Conservation (phyloP, 1,284 basidiomycete genomes). For the Irpex sp. region DNA sequence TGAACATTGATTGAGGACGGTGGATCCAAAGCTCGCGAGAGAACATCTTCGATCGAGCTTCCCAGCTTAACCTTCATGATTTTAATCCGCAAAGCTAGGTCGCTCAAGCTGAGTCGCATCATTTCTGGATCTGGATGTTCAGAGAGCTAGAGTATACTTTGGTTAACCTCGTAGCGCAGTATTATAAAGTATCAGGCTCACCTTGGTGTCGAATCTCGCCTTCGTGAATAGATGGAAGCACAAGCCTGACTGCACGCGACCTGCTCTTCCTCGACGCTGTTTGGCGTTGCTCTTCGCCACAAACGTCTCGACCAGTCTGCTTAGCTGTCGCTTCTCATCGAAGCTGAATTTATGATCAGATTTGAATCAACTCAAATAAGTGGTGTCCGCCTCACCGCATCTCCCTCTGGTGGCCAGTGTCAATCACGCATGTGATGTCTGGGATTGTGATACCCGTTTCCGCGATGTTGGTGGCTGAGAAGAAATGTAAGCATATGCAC, state of each 20-base stretch:
- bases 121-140: conserved; percentile 96
- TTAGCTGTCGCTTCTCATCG: conserved; percentile 97
- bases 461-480: conserved; percentile 75
- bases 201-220: conserved; percentile 76
- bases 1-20: conserved; percentile 88
- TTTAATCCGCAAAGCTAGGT: conserved; percentile 94
- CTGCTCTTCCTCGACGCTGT: conserved; percentile 88
- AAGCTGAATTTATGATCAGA: conserved; percentile 49
- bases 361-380: conserved; percentile 1
- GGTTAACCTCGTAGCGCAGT: conserved; percentile 25
- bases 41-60: conserved; percentile 84
- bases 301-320: conserved; percentile 89
- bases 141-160: conserved; percentile 60
- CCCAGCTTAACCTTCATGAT: conserved; percentile 93
- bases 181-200: conserved; percentile 29
- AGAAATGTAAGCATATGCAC: not conserved
- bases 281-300: conserved; percentile 93
- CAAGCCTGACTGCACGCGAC: conserved; percentile 87
- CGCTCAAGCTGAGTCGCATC: conserved; percentile 90
- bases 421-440: conserved; percentile 97
- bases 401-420: conserved; percentile 91
- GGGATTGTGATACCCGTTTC: conserved; percentile 95
- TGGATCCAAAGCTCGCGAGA: conserved; percentile 88
- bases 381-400: conserved; percentile 58
- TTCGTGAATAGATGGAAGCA: conserved; percentile 98